Evolutionary conservation across 1,139 yeast genomes (phyloP).

Genomic region (Candida freyschussii): DNA sequence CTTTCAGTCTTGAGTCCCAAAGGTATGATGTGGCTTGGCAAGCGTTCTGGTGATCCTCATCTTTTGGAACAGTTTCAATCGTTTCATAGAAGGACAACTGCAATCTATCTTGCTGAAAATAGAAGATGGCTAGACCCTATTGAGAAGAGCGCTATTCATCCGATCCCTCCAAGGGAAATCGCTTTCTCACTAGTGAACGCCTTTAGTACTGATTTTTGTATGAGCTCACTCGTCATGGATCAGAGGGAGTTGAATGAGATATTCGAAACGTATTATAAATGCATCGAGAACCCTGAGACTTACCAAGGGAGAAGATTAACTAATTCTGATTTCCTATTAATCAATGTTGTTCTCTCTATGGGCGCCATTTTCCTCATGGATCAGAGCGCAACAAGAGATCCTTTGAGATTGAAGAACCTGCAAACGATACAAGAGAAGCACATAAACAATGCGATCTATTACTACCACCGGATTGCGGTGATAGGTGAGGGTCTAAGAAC

Average conservation of each 20-base stretch:
- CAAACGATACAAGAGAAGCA: constrained; percentile 8
- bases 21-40: constrained; percentile 38
- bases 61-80: constrained; percentile 20
- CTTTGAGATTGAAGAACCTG: constrained; percentile 1
- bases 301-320: constrained; percentile 9
- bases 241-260: constrained; percentile 10
- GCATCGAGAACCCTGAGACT: constrained; percentile 1
- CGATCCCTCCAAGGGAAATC: constrained; percentile 29
- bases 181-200: constrained; percentile 19
- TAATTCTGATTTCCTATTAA: constrained; percentile 18
- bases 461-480: constrained; percentile 43
- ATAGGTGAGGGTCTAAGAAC: constrained; percentile 48
- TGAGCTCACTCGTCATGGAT: constrained; percentile 13
- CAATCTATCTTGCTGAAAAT: constrained; percentile 22
- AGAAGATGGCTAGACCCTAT: constrained; percentile 32
- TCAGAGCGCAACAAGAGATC: background rate
- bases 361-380: constrained; percentile 14
- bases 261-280: constrained; percentile 14
- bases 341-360: constrained; percentile 14
- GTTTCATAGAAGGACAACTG: constrained; percentile 22
- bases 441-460: constrained; percentile 35
- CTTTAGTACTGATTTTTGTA: constrained; percentile 16
- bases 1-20: constrained; percentile 35
- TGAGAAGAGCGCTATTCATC: constrained; percentile 21
- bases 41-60: constrained; percentile 29